Conservation (phyloP, 1,139 yeast species). For the Nakaseomyces bracarensis region DNA sequence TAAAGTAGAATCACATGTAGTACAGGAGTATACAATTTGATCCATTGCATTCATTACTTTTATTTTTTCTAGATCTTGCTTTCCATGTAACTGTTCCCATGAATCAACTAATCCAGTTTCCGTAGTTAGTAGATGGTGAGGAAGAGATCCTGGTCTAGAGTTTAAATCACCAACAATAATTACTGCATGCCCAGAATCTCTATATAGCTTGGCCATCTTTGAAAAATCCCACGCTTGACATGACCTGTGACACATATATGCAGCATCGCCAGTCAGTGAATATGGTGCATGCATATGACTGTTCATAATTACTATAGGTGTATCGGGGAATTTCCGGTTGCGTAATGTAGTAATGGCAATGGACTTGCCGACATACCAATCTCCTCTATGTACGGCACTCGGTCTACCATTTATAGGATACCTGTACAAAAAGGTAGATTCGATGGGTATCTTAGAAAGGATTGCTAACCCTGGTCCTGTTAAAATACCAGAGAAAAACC, state of each 20-base stretch:
- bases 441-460: constrained; percentile 76
- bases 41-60: constrained; percentile 51
- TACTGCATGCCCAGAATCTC: constrained; percentile 71
- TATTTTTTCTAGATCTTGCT: constrained; percentile 37
- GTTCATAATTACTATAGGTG: constrained; percentile 70
- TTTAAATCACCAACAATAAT: constrained; percentile 90
- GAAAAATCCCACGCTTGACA: constrained; percentile 97
- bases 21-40: constrained; percentile 67
- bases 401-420: constrained; percentile 94
- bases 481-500: constrained; percentile 73
- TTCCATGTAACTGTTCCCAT: constrained; percentile 65
- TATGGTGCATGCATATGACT: constrained; percentile 99
- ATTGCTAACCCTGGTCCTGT: constrained; percentile 92
- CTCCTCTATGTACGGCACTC: constrained; percentile 88
- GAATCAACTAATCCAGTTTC: constrained; percentile 71
- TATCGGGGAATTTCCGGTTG: constrained; percentile 40
- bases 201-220: constrained; percentile 52
- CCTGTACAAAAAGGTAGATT: constrained; percentile 65
- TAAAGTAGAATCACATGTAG: constrained; percentile 79
- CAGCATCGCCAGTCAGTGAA: constrained; percentile 71
- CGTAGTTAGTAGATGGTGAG: constrained; percentile 61
- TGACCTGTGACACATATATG: constrained; percentile 82
- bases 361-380: constrained; percentile 94
- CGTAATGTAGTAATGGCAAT: constrained; percentile 65
- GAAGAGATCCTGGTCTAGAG: constrained; percentile 78